phyloP scores from a whole-genome alignment of 192 early-diverging fungal genomes.

The Umbelopsis ramanniana region DNA sequence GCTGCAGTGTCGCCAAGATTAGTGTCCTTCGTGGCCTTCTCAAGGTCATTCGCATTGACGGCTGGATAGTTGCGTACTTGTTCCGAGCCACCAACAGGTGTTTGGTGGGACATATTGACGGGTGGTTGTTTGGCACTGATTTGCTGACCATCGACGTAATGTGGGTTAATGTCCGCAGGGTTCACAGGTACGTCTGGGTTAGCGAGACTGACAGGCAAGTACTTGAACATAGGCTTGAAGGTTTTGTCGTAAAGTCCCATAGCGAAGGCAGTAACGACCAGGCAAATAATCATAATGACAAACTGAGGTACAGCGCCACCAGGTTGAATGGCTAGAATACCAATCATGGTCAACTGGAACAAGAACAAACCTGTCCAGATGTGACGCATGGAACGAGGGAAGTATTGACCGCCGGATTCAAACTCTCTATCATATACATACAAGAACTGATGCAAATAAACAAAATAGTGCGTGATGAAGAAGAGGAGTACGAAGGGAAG shows the following conservation, averaged over 20 bases:
- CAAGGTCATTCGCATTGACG: not conserved
- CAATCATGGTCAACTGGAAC: slow-evolving; percentile 71
- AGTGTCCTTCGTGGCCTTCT: not conserved
- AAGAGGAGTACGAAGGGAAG: slow-evolving; percentile 75
- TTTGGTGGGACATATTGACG: too few species aligned
- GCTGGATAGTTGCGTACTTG: not conserved
- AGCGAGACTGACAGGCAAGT: slow-evolving; percentile 38
- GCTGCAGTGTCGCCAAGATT: not conserved
- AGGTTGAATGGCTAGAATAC: slow-evolving; percentile 63
- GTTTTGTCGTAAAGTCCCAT: slow-evolving; percentile 40
- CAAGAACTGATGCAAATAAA: slow-evolving; percentile 83
- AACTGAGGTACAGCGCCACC: slow-evolving; percentile 50
- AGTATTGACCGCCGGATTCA: slow-evolving; percentile 67
- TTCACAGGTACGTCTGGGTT: slow-evolving; percentile 1
- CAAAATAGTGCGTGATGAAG: slow-evolving; percentile 73
- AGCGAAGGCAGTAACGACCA: slow-evolving; percentile 35
- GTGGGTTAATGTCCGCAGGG: not conserved
- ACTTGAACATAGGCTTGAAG: slow-evolving; percentile 51
- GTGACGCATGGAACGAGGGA: slow-evolving; percentile 63
- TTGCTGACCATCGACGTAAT: not conserved
- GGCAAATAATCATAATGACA: slow-evolving; percentile 45
- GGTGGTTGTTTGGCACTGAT: not conserved
- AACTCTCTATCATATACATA: slow-evolving; percentile 69
- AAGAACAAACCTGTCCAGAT: slow-evolving; percentile 73
- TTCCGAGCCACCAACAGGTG: not conserved